Conservation (phyloP, 2,329 filamentous ascomycete species). For the Aspergillus hortae region DNA sequence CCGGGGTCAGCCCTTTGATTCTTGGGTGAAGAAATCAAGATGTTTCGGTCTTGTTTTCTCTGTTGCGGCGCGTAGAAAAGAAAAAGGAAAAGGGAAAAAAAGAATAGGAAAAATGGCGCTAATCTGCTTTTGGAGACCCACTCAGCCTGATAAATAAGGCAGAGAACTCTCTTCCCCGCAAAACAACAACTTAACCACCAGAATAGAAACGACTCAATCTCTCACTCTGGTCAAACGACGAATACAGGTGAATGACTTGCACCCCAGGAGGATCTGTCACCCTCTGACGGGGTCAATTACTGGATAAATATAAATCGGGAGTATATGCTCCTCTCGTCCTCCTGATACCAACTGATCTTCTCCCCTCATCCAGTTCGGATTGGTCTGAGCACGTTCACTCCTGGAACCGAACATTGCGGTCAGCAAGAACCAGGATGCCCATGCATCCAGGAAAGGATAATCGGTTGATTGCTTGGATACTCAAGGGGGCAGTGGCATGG, state of each 20-base stretch:
- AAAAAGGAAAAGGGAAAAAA: constrained; percentile 10
- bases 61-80: constrained; percentile 11
- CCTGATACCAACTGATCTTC: not conserved
- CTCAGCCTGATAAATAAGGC: constrained; percentile 16
- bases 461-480: constrained; percentile 8
- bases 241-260: no score
- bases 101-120: constrained; percentile 2
- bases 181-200: not conserved
- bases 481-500: constrained; percentile 7
- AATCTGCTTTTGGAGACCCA: constrained; percentile 9
- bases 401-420: constrained; percentile 7
- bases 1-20: no score
- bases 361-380: not conserved
- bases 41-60: constrained; percentile 4
- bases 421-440: constrained; percentile 7
- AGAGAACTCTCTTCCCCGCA: not conserved
- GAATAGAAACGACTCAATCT: not conserved
- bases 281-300: not conserved
- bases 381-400: not conserved
- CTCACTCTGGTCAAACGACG: no score
- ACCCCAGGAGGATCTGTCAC: not conserved
- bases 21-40: not conserved
- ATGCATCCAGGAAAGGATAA: constrained; percentile 4
- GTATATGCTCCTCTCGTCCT: not conserved
- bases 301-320: not conserved